These are phyloP conservation scores for Primulina huaijiensis DNA, from an alignment of 257 asterid genomes.

Conservation along the genomic window DNA sequence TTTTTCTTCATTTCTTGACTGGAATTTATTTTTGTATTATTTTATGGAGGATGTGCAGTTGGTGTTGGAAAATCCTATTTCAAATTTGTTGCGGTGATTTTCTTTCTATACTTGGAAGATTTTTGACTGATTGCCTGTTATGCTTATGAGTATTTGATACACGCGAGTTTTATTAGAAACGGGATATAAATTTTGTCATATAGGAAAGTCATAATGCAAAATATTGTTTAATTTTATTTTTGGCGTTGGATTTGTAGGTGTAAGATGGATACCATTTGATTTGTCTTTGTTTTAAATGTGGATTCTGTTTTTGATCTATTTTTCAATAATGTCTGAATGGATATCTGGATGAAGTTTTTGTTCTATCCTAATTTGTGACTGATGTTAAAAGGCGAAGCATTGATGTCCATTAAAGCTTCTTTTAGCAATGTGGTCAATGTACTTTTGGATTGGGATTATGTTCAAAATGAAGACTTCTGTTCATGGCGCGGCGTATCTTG, in stretches of 20 bases:
- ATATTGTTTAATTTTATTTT: slow-evolving; percentile 7
- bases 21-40: background rate
- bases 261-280: background rate
- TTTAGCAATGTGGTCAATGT: slow-evolving; percentile 82
- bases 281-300: background rate
- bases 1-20: too few relatives aligned
- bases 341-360: background rate
- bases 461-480: slow-evolving; percentile 72
- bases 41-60: background rate
- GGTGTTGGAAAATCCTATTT: background rate
- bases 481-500: slow-evolving; percentile 91
- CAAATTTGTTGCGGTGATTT: background rate
- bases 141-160: background rate
- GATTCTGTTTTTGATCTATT: background rate
- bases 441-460: slow-evolving; percentile 83
- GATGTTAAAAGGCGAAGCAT: slow-evolving; percentile 56
- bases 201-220: slow-evolving; percentile 1
- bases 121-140: slow-evolving; percentile 12
- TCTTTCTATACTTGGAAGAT: background rate
- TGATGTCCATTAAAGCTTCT: slow-evolving; percentile 80
- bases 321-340: background rate
- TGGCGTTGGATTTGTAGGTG: background rate
- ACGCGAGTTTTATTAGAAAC: background rate
- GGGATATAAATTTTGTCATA: background rate
- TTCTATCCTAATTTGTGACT: background rate